Evolutionary conservation across 2,329 filamentous ascomycete species (phyloP).

Genomic region (Microdochium bolleyi): DNA sequence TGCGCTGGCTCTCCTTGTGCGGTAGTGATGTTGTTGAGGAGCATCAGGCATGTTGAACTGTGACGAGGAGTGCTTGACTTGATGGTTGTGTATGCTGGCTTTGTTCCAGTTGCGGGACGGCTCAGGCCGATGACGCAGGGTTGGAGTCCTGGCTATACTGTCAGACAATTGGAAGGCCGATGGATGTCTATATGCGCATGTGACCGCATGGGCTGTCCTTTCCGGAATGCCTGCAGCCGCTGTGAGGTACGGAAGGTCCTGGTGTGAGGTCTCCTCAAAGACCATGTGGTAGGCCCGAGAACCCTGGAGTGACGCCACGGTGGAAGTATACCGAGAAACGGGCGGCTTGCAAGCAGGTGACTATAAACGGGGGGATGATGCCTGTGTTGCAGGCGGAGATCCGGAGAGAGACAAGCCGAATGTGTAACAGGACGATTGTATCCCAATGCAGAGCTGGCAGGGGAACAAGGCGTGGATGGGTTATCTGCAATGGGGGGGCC

Average conservation of each 20-base stretch:
- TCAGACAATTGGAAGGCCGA: not conserved
- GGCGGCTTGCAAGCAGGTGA: too few relatives aligned
- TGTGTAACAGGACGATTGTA: not conserved
- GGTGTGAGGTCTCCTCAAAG: conserved; percentile 1
- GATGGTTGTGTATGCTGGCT: not conserved
- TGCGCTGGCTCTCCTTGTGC: not conserved
- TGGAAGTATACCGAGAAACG: too few relatives aligned
- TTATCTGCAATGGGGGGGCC: not conserved
- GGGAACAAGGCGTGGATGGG: not conserved
- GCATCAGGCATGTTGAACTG: not conserved
- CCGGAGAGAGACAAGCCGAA: too few relatives aligned
- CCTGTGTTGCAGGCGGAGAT: too few relatives aligned
- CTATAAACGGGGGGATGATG: too few relatives aligned
- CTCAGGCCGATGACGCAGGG: not conserved
- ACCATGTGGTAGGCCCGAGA: not conserved
- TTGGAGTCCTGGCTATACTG: not conserved
- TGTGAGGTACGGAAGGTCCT: not conserved
- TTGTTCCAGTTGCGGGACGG: not conserved
- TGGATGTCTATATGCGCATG: not conserved
- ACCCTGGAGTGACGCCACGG: too few relatives aligned
- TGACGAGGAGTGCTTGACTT: not conserved
- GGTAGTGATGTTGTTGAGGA: not conserved
- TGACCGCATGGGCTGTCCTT: not conserved
- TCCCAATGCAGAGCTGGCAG: not conserved
- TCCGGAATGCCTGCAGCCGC: not conserved